Percentiles rank a stretch among this genome's conserved stretches.
Conservation (phyloP, 2,329 filamentous ascomycete genomes). For the Neofusicoccum umdonicola region DNA sequence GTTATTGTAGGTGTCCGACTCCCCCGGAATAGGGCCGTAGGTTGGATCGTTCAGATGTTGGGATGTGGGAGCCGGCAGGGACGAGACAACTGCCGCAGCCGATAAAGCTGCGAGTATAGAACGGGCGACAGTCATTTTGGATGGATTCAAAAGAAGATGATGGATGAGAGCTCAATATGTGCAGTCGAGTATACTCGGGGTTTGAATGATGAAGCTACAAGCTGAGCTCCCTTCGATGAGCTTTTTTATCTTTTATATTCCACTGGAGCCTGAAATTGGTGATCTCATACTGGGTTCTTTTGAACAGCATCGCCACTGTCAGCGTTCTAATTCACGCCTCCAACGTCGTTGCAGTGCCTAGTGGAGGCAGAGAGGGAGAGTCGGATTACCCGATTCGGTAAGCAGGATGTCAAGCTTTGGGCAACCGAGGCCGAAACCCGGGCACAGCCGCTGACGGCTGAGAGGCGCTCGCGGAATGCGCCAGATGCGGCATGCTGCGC, state of each 20-base stretch:
- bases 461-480: background rate
- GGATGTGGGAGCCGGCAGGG: background rate
- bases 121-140: background rate
- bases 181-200: too few species aligned
- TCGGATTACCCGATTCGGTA: slow-evolving; percentile 1
- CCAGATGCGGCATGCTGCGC: background rate
- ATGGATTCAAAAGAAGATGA: background rate
- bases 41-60: slow-evolving; percentile 22
- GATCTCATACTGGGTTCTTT: too few species aligned
- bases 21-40: slow-evolving; percentile 34
- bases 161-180: too few species aligned
- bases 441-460: slow-evolving; percentile 5
- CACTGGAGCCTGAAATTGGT: too few species aligned
- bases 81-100: background rate
- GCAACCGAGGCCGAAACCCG: background rate
- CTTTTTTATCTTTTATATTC: background rate
- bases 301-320: background rate
- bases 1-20: slow-evolving; percentile 33
- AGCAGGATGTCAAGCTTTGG: background rate
- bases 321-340: too few species aligned
- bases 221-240: background rate
- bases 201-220: background rate
- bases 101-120: background rate
- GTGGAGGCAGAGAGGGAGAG: background rate
- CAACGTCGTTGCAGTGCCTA: background rate